phyloP scores from a whole-genome alignment of 805 yeast species.

The Candida namnaoensis region DNA sequence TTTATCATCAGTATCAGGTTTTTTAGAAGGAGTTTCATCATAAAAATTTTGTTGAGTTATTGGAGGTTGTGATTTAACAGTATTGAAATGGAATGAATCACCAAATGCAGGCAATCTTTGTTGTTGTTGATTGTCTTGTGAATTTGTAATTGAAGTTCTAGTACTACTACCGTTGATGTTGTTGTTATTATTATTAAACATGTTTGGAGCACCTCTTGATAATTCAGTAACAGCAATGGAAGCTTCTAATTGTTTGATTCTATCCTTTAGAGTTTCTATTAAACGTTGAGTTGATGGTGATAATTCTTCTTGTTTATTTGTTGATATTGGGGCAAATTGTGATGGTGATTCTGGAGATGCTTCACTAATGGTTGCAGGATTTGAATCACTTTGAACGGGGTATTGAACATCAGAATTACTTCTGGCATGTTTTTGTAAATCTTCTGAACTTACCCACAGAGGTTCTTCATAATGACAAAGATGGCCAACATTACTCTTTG shows the following conservation, averaged over 20 bases:
- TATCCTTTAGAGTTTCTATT: constrained; percentile 27
- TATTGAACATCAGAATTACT: neutral
- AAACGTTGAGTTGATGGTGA: constrained; percentile 4
- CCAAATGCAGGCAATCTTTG: no score
- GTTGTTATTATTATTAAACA: neutral
- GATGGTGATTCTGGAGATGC: no score
- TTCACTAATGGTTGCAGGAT: no score
- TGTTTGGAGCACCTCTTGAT: constrained; percentile 6
- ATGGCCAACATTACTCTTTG: constrained; percentile 46
- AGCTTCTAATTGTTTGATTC: constrained; percentile 37
- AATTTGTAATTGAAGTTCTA: no score
- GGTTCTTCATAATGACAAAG: constrained; percentile 50
- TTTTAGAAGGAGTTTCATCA: no score
- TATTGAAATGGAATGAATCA: no score
- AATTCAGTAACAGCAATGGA: constrained; percentile 28
- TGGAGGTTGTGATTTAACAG: no score
- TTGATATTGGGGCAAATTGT: neutral
- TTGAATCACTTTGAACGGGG: no score
- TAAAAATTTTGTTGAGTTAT: no score
- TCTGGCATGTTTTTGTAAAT: constrained; percentile 28
- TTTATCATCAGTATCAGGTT: constrained; percentile 6
- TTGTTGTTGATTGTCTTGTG: neutral
- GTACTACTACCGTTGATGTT: neutral
- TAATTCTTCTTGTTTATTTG: neutral
- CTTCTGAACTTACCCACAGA: constrained; percentile 44